These are phyloP conservation scores for Phytopythium litorale DNA, from an alignment of 352 stramenopile species.

Conservation along the genomic window DNA sequence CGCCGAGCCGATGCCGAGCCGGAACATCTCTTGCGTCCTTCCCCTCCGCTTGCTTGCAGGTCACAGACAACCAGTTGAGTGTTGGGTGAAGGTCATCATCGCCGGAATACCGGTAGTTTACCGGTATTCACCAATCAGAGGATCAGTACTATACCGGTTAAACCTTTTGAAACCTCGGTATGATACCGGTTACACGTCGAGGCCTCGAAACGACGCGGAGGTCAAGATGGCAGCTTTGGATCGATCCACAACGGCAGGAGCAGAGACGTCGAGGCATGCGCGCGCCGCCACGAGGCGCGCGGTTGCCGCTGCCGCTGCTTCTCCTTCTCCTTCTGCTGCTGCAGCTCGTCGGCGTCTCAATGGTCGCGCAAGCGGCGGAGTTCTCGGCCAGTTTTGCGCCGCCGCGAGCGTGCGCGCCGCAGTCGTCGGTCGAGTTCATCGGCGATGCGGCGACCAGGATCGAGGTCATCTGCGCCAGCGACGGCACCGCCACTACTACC, in stretches of 20 bases:
- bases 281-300: background rate
- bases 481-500: background rate
- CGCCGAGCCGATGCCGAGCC: background rate
- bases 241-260: background rate
- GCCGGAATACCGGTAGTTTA: background rate
- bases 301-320: background rate
- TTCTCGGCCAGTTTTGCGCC: background rate
- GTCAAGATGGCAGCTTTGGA: background rate
- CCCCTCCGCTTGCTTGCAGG: background rate
- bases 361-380: background rate
- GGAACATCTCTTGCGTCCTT: constrained; percentile 1
- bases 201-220: background rate
- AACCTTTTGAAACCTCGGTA: background rate
- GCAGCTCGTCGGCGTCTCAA: no score
- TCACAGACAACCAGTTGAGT: background rate
- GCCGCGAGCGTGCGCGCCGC: background rate
- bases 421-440: background rate
- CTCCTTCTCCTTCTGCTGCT: background rate
- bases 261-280: background rate
- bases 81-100: background rate
- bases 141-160: background rate
- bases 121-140: background rate
- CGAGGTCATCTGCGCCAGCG: background rate
- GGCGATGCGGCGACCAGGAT: background rate
- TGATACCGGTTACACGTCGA: background rate